Evolutionary conservation across 805 yeast species (phyloP), one percentile per base, ranked within the genome.

Genomic region (Wickerhamomyces xylosicus): DNA sequence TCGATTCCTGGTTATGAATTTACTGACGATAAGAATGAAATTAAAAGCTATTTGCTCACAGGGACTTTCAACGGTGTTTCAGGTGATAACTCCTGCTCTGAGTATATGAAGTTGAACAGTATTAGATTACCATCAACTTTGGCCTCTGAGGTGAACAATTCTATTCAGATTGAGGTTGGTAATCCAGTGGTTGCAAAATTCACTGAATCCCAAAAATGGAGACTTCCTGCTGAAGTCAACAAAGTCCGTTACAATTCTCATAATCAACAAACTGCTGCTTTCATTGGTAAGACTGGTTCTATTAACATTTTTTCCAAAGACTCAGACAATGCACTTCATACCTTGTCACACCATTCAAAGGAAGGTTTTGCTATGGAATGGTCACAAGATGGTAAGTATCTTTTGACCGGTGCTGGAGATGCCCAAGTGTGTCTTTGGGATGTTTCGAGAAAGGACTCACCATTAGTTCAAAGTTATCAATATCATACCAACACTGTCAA

Each of bases 351-450:
- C 8, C 95, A 85, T 59, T 59, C 64, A 11, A 64, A 61, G 40
- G 86, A 79, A 48, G 95, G 94, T 1, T 76, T 67, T 52, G 83
- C 80, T 2, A 58, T 86, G 37, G 78, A 79, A 44, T 85, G 95
- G 94, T 62, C 71, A 41, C 62, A 67, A 4, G 27, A 47, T n/a
- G 58, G 57, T 20, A 64, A 70, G 31, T 58, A 58, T 42, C 66
- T 86, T 22, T 61, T 78, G 11, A 67, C 87, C 2, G 83, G 85
- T 2, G 69, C 85, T 4, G 76, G 73, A 43, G 95, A 85, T 55
- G 58, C 71, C 14, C 71, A 72, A 20, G 73, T 85, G 33, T 85
- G 85, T 0, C 52, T 79, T 31, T 85, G 95, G 95, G 82, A 81
- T 46, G 49, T 73, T 9, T 47, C 57, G 20, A 56, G 61, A 35